Evolutionary conservation across 106 monocot genomes (phyloP), one percentile per base, ranked within the genome.

Genomic region (Dactylorhiza incarnata): DNA sequence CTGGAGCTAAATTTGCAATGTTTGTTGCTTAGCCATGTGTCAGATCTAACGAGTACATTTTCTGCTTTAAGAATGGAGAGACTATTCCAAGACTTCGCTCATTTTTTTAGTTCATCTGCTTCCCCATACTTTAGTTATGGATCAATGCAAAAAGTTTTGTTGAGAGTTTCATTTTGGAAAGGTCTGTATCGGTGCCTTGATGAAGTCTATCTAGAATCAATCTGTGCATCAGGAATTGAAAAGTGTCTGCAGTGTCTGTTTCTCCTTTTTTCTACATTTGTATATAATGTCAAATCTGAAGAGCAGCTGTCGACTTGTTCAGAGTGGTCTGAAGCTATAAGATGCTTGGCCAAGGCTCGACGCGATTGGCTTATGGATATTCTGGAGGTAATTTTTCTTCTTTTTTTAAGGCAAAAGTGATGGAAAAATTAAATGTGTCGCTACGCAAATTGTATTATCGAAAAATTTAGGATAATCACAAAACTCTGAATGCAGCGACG

Each of bases 141-240:
- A 24, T 37, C 74, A 16, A 50, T 86, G 24, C 81, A 87, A 76
- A 81, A 69, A 80, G 80, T 73, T 51, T 48, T 75, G 52, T 54
- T 97, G 73, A 87, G 96, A 48, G 74, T 83, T 76, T 91, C 90
- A 73, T 85, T 89, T 61, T 97, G 96, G 96, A 89, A 86, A 73
- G 96, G 96, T 23, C 77, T 93, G 62, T 65, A 62, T 45, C 73
- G 79, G 56, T 91, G 79, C 65, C 77, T 97, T 6, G 50, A 25
- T 75, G 85, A 82, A 84, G 81, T 73, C 74, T 63, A 77, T 74
- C 29, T 79, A 37, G 77, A 84, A 11, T 62, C 62, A 16, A 48
- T 12, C 29, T n/a, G 44, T 48, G 63, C 56, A 20, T 29, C 73
- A 73, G 73, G 80, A 74, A 63, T 85, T 49, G 86, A 91, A 45